Percentiles rank a stretch among this genome's conserved stretches.
phyloP scores from a whole-genome alignment of 2,329 filamentous ascomycete genomes.

The Colletotrichum tanaceti region DNA sequence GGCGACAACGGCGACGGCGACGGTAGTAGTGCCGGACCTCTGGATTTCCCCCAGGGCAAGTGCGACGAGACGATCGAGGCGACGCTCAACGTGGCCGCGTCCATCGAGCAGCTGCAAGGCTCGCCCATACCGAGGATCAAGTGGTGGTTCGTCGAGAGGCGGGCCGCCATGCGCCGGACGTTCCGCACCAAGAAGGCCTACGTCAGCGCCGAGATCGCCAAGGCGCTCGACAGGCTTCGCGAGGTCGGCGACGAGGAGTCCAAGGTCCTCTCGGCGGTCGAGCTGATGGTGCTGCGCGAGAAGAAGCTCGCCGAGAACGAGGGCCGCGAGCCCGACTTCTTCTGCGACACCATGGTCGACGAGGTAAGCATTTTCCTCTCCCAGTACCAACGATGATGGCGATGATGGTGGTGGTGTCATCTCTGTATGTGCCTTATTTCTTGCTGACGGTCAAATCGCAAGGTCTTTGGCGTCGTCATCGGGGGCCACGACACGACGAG shows the following conservation, averaged over 20 bases:
- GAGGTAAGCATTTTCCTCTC: constrained; percentile 2
- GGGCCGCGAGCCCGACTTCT: constrained; percentile 33
- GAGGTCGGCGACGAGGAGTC: constrained; percentile 24
- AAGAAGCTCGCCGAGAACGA: constrained; percentile 36
- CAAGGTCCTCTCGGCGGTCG: constrained; percentile 31
- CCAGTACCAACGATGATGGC: too few relatives aligned
- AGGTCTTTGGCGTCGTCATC: constrained; percentile 47
- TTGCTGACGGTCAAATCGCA: neutral
- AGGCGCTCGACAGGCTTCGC: constrained; percentile 25
- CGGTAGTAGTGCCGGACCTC: neutral
- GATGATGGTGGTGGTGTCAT: too few relatives aligned
- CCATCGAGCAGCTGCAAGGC: constrained; percentile 22
- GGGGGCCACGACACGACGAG: constrained; percentile 48
- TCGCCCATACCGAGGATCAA: constrained; percentile 31
- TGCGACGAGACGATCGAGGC: constrained; percentile 34
- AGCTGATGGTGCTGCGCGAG: constrained; percentile 38
- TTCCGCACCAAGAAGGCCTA: constrained; percentile 18
- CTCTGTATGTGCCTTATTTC: too few relatives aligned
- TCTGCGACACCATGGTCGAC: constrained; percentile 26
- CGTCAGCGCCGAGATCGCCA: constrained; percentile 26
- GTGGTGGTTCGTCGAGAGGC: constrained; percentile 27
- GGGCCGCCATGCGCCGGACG: constrained; percentile 3
- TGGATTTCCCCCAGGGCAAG: constrained; percentile 20
- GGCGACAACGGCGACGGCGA: neutral
- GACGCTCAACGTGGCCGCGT: constrained; percentile 25